Conservation (phyloP, 257 asterid genomes). For the Solanum pennellii region DNA sequence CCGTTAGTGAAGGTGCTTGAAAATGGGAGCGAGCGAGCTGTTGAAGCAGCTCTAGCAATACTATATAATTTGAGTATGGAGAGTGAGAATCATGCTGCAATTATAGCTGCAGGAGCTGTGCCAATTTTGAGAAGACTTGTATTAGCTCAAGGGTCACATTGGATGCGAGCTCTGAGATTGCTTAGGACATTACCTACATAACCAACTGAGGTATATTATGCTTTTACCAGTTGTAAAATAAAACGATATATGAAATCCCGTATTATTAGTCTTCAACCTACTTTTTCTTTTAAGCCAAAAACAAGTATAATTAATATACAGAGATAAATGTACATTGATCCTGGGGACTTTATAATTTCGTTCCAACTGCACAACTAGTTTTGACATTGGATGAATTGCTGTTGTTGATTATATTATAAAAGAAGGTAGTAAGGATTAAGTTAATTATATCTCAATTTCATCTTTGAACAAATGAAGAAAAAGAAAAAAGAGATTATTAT, state of each 20-base stretch:
- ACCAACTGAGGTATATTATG: background rate
- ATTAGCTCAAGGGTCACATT: conserved; percentile 39
- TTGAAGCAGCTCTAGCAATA: conserved; percentile 56
- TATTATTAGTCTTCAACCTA: background rate
- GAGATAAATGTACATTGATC: background rate
- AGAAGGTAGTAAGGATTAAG: background rate
- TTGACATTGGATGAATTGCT: background rate
- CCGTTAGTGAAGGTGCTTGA: conserved; percentile 57
- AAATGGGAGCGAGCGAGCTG: conserved; percentile 33
- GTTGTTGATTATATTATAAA: background rate
- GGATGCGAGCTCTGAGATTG: conserved; percentile 64
- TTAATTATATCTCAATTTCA: background rate
- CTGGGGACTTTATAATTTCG: background rate
- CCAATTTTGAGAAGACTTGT: conserved; percentile 57
- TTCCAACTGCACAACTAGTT: background rate
- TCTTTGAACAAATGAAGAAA: background rate
- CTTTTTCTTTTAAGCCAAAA: background rate
- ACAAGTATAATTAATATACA: background rate
- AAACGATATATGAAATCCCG: background rate
- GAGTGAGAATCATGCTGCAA: conserved; percentile 61
- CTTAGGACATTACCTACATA: conserved; percentile 63
- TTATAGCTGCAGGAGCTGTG: conserved; percentile 69
- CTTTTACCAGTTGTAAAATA: background rate
- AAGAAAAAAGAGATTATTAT: background rate
- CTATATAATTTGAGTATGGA: conserved; percentile 74